These are phyloP conservation scores for Mesembryanthemum crystallinum DNA, from an alignment of 148 eudicot species.

Conservation along the genomic window DNA sequence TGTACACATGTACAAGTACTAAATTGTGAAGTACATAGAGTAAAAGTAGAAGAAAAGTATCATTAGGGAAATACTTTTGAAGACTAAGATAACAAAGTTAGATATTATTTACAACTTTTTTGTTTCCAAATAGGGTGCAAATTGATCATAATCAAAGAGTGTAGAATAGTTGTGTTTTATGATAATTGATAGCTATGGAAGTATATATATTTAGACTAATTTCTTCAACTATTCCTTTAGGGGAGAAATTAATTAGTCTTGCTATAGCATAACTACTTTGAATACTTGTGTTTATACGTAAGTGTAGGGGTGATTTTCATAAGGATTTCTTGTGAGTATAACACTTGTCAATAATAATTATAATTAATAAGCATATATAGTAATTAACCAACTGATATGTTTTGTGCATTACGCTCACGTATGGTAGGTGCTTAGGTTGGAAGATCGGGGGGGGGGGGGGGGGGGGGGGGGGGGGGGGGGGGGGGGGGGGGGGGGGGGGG, in stretches of 20 bases:
- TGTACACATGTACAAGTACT: neutral
- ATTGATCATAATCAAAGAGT: neutral
- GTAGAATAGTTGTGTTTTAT: neutral
- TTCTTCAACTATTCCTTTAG: neutral
- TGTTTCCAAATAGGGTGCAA: slow-evolving; percentile 18
- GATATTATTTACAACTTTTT: neutral
- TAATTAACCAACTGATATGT: slow-evolving; percentile 2
- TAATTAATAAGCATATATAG: neutral
- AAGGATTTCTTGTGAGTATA: slow-evolving; percentile 27
- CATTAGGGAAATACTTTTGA: neutral
- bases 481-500: no score
- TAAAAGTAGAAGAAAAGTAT: slow-evolving; percentile 4
- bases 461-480: no score
- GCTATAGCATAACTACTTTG: slow-evolving; percentile 20
- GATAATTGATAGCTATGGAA: slow-evolving; percentile 6
- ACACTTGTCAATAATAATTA: neutral
- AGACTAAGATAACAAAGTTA: neutral
- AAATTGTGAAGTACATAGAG: slow-evolving; percentile 19
- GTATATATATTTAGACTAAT: neutral
- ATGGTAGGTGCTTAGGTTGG: slow-evolving; percentile 25
- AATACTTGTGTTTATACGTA: slow-evolving; percentile 17
- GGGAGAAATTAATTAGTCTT: slow-evolving; percentile 2
- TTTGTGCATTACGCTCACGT: slow-evolving; percentile 31
- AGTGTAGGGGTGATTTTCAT: slow-evolving; percentile 13
- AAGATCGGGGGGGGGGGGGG: no score